A percentile compares a stretch with the other conserved stretches of the same genome.
Conservation (phyloP, 306 rosid species). For the Canavalia ensiformis region DNA sequence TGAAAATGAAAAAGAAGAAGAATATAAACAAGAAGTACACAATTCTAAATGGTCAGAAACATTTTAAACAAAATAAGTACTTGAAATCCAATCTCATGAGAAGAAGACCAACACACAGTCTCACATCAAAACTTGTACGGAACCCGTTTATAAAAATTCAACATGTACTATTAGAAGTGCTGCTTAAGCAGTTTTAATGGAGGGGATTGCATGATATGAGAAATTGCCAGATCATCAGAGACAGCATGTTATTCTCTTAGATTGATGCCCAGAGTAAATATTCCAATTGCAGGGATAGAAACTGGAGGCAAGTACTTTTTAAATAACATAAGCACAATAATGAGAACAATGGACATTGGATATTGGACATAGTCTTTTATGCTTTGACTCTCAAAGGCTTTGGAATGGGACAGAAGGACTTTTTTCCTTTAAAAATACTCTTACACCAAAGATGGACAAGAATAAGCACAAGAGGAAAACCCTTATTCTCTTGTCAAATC, state of each 20-base stretch:
- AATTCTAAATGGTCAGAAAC: too few relatives aligned
- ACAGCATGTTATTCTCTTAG: constrained; percentile 26
- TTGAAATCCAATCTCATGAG: too few relatives aligned
- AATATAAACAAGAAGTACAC: too few relatives aligned
- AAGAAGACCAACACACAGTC: too few relatives aligned
- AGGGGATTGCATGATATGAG: neutral
- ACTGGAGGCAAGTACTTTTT: constrained; percentile 21
- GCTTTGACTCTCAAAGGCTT: constrained; percentile 44
- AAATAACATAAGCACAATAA: neutral
- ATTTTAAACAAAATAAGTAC: too few relatives aligned
- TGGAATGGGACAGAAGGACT: constrained; percentile 7
- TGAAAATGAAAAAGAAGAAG: too few relatives aligned
- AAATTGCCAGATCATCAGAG: constrained; percentile 1
- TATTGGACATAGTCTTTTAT: neutral
- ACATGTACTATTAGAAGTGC: neutral
- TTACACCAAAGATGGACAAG: constrained; percentile 19
- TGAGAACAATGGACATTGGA: neutral
- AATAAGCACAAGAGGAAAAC: neutral
- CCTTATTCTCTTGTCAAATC: constrained; percentile 14
- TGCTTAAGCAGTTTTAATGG: neutral
- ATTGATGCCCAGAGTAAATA: constrained; percentile 36
- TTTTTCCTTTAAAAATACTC: constrained; percentile 4
- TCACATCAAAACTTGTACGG: too few relatives aligned
- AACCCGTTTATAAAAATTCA: neutral
- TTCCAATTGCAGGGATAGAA: constrained; percentile 43